Base-by-base conservation (phyloP, 495 filamentous ascomycete species). In the Lasiosphaeria ovina region DNA sequence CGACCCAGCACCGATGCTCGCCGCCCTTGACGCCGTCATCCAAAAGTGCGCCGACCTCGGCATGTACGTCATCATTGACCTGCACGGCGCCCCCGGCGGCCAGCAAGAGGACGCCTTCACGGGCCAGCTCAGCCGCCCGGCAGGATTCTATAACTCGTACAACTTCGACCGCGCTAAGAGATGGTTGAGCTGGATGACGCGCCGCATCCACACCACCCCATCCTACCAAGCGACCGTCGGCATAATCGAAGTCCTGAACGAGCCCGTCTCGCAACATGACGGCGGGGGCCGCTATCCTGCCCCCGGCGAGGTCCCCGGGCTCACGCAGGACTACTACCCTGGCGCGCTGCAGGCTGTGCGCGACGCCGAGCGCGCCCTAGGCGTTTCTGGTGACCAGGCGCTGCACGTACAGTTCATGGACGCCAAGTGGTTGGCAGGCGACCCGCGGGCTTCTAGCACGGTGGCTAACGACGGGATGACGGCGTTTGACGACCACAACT, bases 161-260 rank as follows among this genome's bases (percentile, higher is more conserved):
- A 72, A 85, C 63, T 86, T 81, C 61, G 76, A 80, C 50, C 78
- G 84, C 35, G 82, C 81, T 12, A 71, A 81, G 64, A 62, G 77
- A 58, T 86, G 82, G 70, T 74, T 85, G 16, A 72, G 81, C 57
- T 84, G 79, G 80, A 80, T 87, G 69, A 79, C 80, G 9, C 76
- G 75, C 38, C 74, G 71, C 42, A 79, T 83, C 61, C 83, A 85
- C 62, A 79, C 78, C 49, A 66, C 63, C 40, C 31, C 63, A n/a
- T 76, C 78, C n/a, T 83, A 81, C 65, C 62, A 51, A 17, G 48
- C 71, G 38, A 82, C 76, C 12, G 83, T 85, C 24, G 83, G 85
- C n/a, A 85, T 84, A 73, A 62, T 86, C 35, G 77, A 84, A 60
- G 68, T 85, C 16, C 70, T 87, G 51, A 87, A 87, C 70, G 83